Evolutionary conservation across 345 rosid genomes (phyloP), one percentile per base, ranked within the genome.

Genomic region (Lenwebbia sp.): DNA sequence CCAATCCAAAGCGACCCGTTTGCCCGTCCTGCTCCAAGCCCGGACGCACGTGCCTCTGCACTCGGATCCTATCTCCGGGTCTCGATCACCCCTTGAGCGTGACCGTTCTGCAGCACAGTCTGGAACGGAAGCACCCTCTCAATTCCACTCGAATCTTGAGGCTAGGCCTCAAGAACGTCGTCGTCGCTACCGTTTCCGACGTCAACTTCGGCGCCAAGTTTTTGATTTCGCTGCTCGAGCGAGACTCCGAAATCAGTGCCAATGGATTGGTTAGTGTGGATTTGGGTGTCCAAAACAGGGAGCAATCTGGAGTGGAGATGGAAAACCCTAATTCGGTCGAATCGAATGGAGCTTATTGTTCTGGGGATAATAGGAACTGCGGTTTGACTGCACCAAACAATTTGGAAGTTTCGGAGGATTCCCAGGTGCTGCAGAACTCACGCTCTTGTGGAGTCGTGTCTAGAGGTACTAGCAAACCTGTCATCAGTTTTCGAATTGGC

Each of bases 71-170:
- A 56, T 85, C 86, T 82, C 91, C 91, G 44, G 86, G 88, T 74
- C 88, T 94, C 17, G 95, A 95, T 17, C 95, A 93, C 84, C 89
- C 92, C 86, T 94, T 95, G n/a, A 90, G 89, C 85, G 88, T 96
- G 50, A 94, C 95, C 87, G 92, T 96, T 33, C 98, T 96, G 81
- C 98, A 96, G 85, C 97, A 96, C 84, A 92, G 92, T 82, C 90
- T 92, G 84, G 98, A 96, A 91, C 91, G 84, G 30, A 95, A 93
- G 22, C 97, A 96, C 89, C 96, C 95, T 1, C 94, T 96, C 86
- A 96, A 96, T 89, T 94, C 97, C 62, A 85, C 95, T 60, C 90
- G 95, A 57, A 95, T 96, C 84, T 96, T 94, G 52, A 96, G 85
- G 85, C 83, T 95, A 75, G 99, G 98, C 82, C 93, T 96, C 88